Evolutionary conservation across 495 filamentous ascomycete species (phyloP).

Genomic region (Aspergillus bertholletiae): DNA sequence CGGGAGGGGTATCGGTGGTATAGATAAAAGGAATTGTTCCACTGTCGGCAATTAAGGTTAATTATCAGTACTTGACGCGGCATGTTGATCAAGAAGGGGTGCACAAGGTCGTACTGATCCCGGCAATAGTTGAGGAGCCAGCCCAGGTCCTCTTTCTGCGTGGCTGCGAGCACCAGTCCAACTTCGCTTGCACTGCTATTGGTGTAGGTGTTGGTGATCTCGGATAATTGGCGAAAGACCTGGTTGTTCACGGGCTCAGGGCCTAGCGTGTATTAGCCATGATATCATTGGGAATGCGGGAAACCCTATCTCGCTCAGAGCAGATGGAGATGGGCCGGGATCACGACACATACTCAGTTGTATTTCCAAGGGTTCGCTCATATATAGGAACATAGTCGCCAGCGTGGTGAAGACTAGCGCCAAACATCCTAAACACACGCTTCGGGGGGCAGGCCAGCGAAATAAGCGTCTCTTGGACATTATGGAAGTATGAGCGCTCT

Average conservation of each 20-base stretch:
- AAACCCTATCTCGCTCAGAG: background rate
- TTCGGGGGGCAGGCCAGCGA: conserved; percentile 20
- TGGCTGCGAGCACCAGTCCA: conserved; percentile 25
- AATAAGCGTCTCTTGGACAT: conserved; percentile 21
- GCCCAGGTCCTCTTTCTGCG: conserved; percentile 19
- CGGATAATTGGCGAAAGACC: conserved; percentile 13
- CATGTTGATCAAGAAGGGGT: background rate
- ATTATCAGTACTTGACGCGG: background rate
- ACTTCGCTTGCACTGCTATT: conserved; percentile 16
- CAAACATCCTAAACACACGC: conserved; percentile 12
- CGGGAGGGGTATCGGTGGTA: conserved; percentile 27
- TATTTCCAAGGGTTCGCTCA: background rate
- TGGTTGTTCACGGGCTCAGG: conserved; percentile 10
- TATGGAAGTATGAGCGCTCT: background rate
- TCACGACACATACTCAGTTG: conserved; percentile 1
- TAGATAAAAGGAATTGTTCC: conserved; percentile 35
- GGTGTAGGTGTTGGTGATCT: conserved; percentile 14
- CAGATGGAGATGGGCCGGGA: background rate
- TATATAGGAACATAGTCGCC: conserved; percentile 10
- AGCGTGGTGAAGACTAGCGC: conserved; percentile 14
- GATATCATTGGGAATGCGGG: background rate
- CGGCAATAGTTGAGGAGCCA: conserved; percentile 25
- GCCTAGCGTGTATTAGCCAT: background rate
- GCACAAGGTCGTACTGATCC: conserved; percentile 23
- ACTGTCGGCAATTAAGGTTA: conserved; percentile 1